Conservation (phyloP, 805 yeast species). For the Kockiozyma suomiensis region DNA sequence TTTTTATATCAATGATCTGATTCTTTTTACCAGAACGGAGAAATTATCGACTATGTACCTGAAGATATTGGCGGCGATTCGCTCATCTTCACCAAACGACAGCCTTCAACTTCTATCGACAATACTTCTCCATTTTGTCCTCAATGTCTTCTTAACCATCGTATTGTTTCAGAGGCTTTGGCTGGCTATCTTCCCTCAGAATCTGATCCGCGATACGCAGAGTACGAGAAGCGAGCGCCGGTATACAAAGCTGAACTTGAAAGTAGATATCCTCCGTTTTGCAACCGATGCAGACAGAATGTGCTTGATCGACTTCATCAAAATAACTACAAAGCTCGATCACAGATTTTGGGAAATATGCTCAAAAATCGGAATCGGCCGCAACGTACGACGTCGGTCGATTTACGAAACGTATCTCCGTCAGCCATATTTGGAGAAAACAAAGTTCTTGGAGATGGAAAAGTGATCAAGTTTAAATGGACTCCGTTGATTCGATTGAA, state of each 20-base stretch:
- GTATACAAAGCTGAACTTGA: conserved; percentile 25
- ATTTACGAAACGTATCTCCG: not conserved
- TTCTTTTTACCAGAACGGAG: conserved; percentile 19
- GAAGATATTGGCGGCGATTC: conserved; percentile 1
- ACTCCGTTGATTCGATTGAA: conserved; percentile 1
- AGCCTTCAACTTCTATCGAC: not conserved
- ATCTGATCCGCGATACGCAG: conserved; percentile 11
- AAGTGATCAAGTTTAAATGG: conserved; percentile 10
- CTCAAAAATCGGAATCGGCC: conserved; percentile 7
- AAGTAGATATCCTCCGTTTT: conserved; percentile 26
- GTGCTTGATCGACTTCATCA: conserved; percentile 5
- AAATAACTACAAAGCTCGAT: conserved; percentile 24
- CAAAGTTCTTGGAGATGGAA: conserved; percentile 6
- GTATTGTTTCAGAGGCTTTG: conserved; percentile 23
- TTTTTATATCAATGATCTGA: not conserved
- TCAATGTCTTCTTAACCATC: conserved; percentile 21
- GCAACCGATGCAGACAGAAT: conserved; percentile 9
- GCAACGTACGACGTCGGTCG: not conserved
- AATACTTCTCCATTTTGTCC: conserved; percentile 26
- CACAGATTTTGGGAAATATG: conserved; percentile 20
- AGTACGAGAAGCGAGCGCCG: conserved; percentile 1
- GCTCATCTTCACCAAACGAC: not conserved
- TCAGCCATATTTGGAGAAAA: conserved; percentile 3
- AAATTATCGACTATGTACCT: conserved; percentile 23
- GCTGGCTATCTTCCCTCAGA: conserved; percentile 25